Conservation (phyloP, 768 basidiomycete genomes). For the Podaxis sp. region DNA sequence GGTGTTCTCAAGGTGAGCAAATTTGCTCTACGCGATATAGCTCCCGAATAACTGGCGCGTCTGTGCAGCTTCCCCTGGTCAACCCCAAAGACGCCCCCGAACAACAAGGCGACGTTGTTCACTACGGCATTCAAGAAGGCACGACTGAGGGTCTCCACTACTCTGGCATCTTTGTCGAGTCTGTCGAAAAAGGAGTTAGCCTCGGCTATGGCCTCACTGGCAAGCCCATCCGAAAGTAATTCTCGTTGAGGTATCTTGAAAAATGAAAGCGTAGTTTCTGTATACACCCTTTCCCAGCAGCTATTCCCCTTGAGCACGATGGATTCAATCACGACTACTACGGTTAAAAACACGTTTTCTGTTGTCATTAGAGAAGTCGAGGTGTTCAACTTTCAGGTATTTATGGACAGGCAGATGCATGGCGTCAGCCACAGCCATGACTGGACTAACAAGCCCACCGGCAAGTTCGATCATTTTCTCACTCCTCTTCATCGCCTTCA, state of each 20-base stretch:
- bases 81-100: constrained; percentile 42
- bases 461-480: not conserved
- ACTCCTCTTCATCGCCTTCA: not conserved
- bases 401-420: too few relatives aligned
- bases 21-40: not conserved
- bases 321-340: too few relatives aligned
- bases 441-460: too few relatives aligned
- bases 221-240: not conserved
- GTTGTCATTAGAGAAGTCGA: too few relatives aligned
- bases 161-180: constrained; percentile 60
- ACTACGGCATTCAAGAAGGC: constrained; percentile 60
- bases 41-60: not conserved
- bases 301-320: not conserved
- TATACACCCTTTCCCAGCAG: not conserved
- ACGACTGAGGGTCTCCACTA: constrained; percentile 53
- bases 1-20: constrained; percentile 53
- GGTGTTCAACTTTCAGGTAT: too few relatives aligned
- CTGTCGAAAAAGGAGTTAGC: constrained; percentile 36
- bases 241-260: not conserved
- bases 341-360: too few relatives aligned
- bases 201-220: constrained; percentile 21
- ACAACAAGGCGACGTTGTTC: constrained; percentile 55
- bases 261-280: not conserved
- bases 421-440: too few relatives aligned
- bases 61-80: constrained; percentile 50